phyloP scores from a whole-genome alignment of 2,329 filamentous ascomycete genomes.

The Xylariaceae sp. region DNA sequence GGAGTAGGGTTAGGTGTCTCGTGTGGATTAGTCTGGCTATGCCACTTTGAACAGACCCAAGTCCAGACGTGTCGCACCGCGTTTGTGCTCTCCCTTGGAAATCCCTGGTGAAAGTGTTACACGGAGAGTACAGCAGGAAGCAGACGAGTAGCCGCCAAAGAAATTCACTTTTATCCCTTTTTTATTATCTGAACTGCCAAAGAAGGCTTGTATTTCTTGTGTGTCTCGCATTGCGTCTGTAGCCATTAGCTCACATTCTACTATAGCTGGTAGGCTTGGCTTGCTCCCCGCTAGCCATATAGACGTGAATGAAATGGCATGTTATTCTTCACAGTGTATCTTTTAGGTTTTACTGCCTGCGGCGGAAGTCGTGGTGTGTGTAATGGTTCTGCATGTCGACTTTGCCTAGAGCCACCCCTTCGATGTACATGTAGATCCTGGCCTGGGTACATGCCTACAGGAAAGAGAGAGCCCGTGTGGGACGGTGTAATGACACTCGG shows the following conservation, averaged over 20 bases:
- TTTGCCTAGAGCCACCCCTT: constrained; percentile 11
- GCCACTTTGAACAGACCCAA: constrained; percentile 8
- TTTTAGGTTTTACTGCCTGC: not conserved
- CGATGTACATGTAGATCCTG: constrained; percentile 1
- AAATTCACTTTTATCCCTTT: not conserved
- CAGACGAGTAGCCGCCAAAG: not conserved
- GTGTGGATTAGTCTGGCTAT: constrained; percentile 10
- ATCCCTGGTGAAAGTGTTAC: constrained; percentile 6
- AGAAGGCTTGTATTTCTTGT: not conserved
- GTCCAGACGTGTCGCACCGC: constrained; percentile 14
- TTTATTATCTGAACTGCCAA: too few species aligned
- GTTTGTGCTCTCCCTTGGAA: constrained; percentile 7
- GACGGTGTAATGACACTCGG: not conserved
- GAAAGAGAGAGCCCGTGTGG: not conserved
- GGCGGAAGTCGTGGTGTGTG: not conserved
- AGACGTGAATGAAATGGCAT: not conserved
- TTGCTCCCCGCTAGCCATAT: not conserved
- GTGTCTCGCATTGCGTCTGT: not conserved
- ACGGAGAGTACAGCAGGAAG: constrained; percentile 2
- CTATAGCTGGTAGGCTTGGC: not conserved
- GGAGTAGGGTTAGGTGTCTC: constrained; percentile 17
- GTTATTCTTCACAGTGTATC: not conserved
- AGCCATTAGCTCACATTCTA: not conserved
- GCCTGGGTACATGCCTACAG: constrained; percentile 16
- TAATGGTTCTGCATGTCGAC: not conserved